Percentiles rank a stretch among this genome's conserved stretches.
These are phyloP conservation scores for Alisma plantagoaquatica DNA, from an alignment of 106 monocot genomes.

Conservation along the genomic window DNA sequence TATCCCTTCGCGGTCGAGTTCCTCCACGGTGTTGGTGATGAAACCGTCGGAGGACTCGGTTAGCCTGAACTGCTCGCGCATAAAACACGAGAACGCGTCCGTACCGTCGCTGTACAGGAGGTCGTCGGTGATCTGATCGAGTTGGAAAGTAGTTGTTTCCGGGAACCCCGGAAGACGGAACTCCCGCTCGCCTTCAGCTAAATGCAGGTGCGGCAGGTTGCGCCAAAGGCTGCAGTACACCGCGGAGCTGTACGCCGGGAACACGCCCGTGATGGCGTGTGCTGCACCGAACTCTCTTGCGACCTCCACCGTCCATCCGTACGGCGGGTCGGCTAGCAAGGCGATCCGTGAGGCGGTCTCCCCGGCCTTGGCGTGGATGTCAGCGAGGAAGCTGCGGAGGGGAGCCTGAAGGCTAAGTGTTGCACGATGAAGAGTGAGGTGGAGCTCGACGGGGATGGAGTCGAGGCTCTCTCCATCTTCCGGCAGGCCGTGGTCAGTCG, in stretches of 20 bases:
- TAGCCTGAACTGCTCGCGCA: background rate
- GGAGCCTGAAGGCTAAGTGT: background rate
- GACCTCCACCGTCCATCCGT: too few species aligned
- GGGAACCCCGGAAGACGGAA: background rate
- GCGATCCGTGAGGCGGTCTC: too few species aligned
- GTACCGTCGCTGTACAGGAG: background rate
- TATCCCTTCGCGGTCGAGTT: background rate
- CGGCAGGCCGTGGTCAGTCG: conserved; percentile 20
- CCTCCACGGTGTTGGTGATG: background rate
- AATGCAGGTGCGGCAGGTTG: background rate
- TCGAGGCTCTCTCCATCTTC: conserved; percentile 22
- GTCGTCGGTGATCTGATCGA: background rate
- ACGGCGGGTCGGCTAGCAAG: too few species aligned
- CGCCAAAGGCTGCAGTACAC: background rate
- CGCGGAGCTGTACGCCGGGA: background rate
- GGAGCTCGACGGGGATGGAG: conserved; percentile 14
- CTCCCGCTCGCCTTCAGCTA: background rate
- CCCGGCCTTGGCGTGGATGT: too few species aligned
- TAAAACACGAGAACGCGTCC: background rate
- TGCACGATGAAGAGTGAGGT: conserved; percentile 8
- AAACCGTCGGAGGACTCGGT: background rate
- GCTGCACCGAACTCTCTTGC: background rate
- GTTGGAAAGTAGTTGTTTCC: background rate
- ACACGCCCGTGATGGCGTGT: too few species aligned
- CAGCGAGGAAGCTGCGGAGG: too few species aligned